Evolutionary conservation across 2,329 filamentous ascomycete species (phyloP).

Genomic region (Pseudogymnoascus pannorum): DNA sequence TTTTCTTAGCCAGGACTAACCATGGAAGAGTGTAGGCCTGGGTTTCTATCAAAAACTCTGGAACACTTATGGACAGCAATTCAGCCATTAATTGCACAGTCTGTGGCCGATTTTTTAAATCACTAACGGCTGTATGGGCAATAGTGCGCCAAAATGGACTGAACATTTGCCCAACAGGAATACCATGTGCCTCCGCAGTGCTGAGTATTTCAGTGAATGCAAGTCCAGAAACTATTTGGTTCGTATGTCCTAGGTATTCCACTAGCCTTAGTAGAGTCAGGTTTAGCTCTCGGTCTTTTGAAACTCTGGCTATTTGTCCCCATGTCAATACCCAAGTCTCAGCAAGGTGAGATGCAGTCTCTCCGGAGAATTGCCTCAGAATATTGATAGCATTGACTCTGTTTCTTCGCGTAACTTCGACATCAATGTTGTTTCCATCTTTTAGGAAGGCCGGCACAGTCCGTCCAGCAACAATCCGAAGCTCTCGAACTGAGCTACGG

Average conservation of each 20-base stretch:
- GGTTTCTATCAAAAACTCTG: conserved; percentile 66
- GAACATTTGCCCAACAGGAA: conserved; percentile 62
- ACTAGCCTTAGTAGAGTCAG: conserved; percentile 76
- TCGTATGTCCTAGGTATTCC: conserved; percentile 79
- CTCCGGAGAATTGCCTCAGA: conserved; percentile 65
- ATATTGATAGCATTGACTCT: conserved; percentile 62
- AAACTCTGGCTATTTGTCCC: conserved; percentile 68
- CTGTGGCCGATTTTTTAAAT: conserved; percentile 73
- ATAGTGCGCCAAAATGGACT: conserved; percentile 84
- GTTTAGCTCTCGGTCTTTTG: conserved; percentile 76
- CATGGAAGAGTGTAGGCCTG: conserved; percentile 80
- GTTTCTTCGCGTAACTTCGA: conserved; percentile 50
- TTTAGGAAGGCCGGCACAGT: conserved; percentile 29
- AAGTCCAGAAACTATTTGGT: conserved; percentile 69
- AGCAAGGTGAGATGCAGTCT: conserved; percentile 58
- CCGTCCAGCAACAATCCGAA: conserved; percentile 72
- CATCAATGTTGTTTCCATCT: conserved; percentile 40
- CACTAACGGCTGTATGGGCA: conserved; percentile 74
- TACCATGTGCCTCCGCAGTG: conserved; percentile 57
- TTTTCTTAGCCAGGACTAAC: conserved; percentile 70
- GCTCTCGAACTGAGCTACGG: conserved; percentile 75
- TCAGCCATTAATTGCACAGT: conserved; percentile 75
- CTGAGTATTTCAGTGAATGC: conserved; percentile 77
- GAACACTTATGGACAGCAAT: conserved; percentile 66
- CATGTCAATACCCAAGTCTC: conserved; percentile 83